Base-by-base conservation (phyloP, 2,329 filamentous ascomycete genomes). In the Fusarium sp. region DNA sequence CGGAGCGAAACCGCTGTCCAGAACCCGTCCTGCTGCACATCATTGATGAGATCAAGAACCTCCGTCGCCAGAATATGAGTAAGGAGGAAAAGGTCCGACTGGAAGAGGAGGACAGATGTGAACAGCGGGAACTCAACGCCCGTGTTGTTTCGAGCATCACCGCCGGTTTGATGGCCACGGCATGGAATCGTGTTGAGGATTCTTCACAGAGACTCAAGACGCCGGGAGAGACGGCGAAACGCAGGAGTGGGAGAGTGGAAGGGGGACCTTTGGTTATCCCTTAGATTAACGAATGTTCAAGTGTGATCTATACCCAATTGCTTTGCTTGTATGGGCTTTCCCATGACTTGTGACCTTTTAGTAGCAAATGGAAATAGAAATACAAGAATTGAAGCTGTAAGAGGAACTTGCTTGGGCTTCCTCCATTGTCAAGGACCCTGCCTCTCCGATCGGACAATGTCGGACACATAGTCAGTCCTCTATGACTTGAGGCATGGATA, bases 1-100 rank as follows among this genome's bases (percentile, higher is more conserved):
- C 87, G 18, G 89, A 92, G 68, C 90, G 96, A 69, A 93, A 86
- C 71, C 88, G 90, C 72, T 94, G 92, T 72, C 89, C 95, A 0
- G 96, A 99, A 79, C 92, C 96, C 69, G 95, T 97, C 8, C 86
- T 98, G 66, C 87, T 97, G 16, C 94, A 94, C 83, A 93, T 98
- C 68, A 91, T 96, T 82, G 90, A 94, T 73, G 96, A 98, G 82
- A 96, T 99, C 77, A 93, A 93, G 75, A 89, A 89, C 68, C 88
- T 95, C 75, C 92, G 95, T 75, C 90, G 96, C 54, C 87, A 89
- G 74, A 94, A 96, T 81, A 88, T 97, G 86, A 85, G 87, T 78
- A 97, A 98, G 82, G 90, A 95, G 20, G 91, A 97, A 74, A 90
- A 92, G 61, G 94, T 94, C 80, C 87, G 89, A 43, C 84, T 96